Evolutionary conservation across 306 rosid species (phyloP).

Genomic region (Chamaecrista fasciculata): DNA sequence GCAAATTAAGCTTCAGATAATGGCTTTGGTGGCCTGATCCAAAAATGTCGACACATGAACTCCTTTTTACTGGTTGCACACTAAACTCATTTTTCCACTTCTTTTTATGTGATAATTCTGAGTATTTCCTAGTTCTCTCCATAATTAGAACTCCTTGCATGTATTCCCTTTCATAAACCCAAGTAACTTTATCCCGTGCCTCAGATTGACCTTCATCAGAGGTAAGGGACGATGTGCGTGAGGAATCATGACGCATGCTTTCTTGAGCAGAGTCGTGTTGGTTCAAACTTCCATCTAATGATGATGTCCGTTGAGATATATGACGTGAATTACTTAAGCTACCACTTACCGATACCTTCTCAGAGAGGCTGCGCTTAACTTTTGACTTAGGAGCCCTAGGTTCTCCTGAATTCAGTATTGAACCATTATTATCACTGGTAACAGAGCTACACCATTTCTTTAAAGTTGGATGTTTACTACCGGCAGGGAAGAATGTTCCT

Average conservation of each 20-base stretch:
- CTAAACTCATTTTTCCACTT: conserved; percentile 47
- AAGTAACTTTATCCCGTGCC: conserved; percentile 25
- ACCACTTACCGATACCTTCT: conserved; percentile 43
- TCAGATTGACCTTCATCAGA: conserved; percentile 45
- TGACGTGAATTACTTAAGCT: conserved; percentile 42
- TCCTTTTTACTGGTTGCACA: conserved; percentile 45
- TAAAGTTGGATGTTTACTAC: conserved; percentile 61
- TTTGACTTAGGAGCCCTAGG: conserved; percentile 33
- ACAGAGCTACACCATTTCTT: conserved; percentile 57
- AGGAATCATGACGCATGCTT: conserved; percentile 36
- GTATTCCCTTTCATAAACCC: conserved; percentile 78
- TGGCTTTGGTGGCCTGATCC: conserved; percentile 35
- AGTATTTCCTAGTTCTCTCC: conserved; percentile 52
- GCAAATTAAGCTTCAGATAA: conserved; percentile 53
- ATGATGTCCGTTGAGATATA: conserved; percentile 47
- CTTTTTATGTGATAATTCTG: conserved; percentile 41
- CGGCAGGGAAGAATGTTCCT: conserved; percentile 83
- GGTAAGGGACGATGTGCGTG: conserved; percentile 28
- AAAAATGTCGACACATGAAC: conserved; percentile 42
- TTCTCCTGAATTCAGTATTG: conserved; percentile 36
- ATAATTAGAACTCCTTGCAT: conserved; percentile 84
- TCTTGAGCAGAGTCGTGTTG: conserved; percentile 36
- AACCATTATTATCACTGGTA: conserved; percentile 27
- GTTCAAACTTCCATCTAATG: conserved; percentile 38
- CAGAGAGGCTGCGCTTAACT: conserved; percentile 59